Percentiles rank a stretch among this genome's conserved stretches.
Evolutionary conservation across 1,284 basidiomycete genomes (phyloP).

Genomic region (Microbotryum saponariae): DNA sequence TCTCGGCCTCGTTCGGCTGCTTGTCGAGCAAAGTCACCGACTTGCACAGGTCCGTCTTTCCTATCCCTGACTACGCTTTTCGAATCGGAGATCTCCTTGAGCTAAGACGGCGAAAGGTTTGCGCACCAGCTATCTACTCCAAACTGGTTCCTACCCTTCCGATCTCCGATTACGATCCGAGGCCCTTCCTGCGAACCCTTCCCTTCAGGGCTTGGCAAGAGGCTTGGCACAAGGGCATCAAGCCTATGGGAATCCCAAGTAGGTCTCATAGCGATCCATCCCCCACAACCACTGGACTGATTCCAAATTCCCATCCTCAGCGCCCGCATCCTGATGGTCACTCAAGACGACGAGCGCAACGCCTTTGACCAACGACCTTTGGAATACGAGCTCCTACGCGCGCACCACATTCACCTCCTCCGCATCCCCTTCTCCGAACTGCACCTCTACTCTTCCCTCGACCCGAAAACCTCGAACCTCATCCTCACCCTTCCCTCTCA

Average conservation of each 20-base stretch:
- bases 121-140: slow-evolving; percentile 55
- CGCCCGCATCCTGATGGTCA: slow-evolving; percentile 75
- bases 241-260: slow-evolving; percentile 56
- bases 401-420: slow-evolving; percentile 62
- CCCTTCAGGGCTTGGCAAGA: slow-evolving; percentile 59
- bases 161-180: slow-evolving; percentile 51
- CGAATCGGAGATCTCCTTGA: no score
- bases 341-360: slow-evolving; percentile 85
- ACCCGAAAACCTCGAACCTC: slow-evolving; percentile 4
- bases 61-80: neutral
- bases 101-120: neutral
- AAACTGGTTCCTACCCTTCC: slow-evolving; percentile 59
- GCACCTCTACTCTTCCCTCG: slow-evolving; percentile 30
- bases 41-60: slow-evolving; percentile 60
- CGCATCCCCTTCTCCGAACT: slow-evolving; percentile 70
- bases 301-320: slow-evolving; percentile 41
- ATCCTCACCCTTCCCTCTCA: slow-evolving; percentile 6
- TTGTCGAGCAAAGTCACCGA: slow-evolving; percentile 65
- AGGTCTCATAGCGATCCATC: slow-evolving; percentile 20
- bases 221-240: slow-evolving; percentile 74
- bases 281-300: no score
- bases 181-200: slow-evolving; percentile 68
- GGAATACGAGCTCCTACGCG: slow-evolving; percentile 73
- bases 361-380: slow-evolving; percentile 88
- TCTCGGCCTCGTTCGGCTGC: slow-evolving; percentile 81